phyloP scores from a whole-genome alignment of 441 rosid genomes.

The Flueggea neowawraea region DNA sequence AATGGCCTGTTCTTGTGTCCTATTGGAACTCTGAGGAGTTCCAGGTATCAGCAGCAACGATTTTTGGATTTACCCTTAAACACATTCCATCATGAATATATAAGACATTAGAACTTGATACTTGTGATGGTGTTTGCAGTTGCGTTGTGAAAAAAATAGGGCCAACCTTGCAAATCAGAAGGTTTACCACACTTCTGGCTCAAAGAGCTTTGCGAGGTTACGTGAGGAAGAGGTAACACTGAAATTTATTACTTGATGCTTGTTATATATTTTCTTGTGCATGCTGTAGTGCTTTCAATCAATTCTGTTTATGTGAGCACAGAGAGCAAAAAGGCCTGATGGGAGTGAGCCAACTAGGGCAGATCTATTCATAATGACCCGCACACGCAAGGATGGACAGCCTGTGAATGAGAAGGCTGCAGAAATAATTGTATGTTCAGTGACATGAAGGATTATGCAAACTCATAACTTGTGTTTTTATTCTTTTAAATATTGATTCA shows the following conservation, averaged over 20 bases:
- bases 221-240: slow-evolving; percentile 40
- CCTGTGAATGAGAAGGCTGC: slow-evolving; percentile 34
- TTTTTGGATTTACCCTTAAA: not conserved
- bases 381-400: slow-evolving; percentile 38
- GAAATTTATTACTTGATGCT: not conserved
- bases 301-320: not conserved
- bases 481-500: not conserved
- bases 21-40: slow-evolving; percentile 38
- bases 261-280: slow-evolving; percentile 9
- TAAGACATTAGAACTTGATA: not conserved
- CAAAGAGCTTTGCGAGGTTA: slow-evolving; percentile 39
- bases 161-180: slow-evolving; percentile 30
- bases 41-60: slow-evolving; percentile 22
- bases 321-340: slow-evolving; percentile 31
- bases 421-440: slow-evolving; percentile 29
- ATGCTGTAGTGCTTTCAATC: not conserved
- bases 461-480: not conserved
- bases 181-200: slow-evolving; percentile 27
- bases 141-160: slow-evolving; percentile 28
- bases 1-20: slow-evolving; percentile 34
- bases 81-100: too few relatives aligned
- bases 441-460: not conserved
- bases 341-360: slow-evolving; percentile 38
- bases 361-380: slow-evolving; percentile 39
- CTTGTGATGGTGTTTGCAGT: slow-evolving; percentile 21